Percentiles rank a stretch among this genome's conserved stretches.
These are phyloP conservation scores for Amauroascus niger DNA, from an alignment of 2,329 filamentous ascomycete genomes.

Conservation along the genomic window DNA sequence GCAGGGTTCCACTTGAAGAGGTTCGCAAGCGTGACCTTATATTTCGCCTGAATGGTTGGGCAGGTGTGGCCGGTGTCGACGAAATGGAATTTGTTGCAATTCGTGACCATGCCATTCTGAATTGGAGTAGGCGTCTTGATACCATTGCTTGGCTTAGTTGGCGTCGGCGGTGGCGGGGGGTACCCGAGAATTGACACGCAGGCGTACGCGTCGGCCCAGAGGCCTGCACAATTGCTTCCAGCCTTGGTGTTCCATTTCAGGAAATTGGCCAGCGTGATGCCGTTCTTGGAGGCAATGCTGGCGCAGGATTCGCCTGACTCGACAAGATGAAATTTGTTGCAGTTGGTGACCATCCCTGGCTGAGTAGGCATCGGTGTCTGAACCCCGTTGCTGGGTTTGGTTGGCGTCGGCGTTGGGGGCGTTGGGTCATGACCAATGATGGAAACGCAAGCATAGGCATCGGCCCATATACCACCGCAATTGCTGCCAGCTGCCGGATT, in stretches of 20 bases:
- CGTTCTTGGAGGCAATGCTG: slow-evolving; percentile 17
- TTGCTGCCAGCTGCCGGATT: slow-evolving; percentile 3
- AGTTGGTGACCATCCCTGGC: slow-evolving; percentile 20
- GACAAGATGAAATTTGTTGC: slow-evolving; percentile 22
- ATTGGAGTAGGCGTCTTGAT: slow-evolving; percentile 10
- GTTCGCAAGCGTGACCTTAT: slow-evolving; percentile 14
- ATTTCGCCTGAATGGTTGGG: slow-evolving; percentile 17
- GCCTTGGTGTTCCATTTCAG: slow-evolving; percentile 3
- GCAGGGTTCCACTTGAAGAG: slow-evolving; percentile 22
- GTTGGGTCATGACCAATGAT: not conserved
- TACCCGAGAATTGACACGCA: slow-evolving; percentile 8
- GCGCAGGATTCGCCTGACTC: slow-evolving; percentile 19
- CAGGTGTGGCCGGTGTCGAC: slow-evolving; percentile 21
- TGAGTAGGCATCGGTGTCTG: slow-evolving; percentile 14
- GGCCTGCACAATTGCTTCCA: slow-evolving; percentile 1
- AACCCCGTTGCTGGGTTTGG: slow-evolving; percentile 4
- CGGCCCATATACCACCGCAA: not conserved
- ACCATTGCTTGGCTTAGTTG: slow-evolving; percentile 1
- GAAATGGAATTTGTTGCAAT: slow-evolving; percentile 21
- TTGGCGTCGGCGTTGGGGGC: not conserved
- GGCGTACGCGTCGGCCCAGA: slow-evolving; percentile 1
- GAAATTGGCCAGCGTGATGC: not conserved
- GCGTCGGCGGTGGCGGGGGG: not conserved
- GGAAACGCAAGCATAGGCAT: not conserved
- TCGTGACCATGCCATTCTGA: slow-evolving; percentile 18